Base-by-base conservation (phyloP, 331 rosid species). In the Rosa hybrid region DNA sequence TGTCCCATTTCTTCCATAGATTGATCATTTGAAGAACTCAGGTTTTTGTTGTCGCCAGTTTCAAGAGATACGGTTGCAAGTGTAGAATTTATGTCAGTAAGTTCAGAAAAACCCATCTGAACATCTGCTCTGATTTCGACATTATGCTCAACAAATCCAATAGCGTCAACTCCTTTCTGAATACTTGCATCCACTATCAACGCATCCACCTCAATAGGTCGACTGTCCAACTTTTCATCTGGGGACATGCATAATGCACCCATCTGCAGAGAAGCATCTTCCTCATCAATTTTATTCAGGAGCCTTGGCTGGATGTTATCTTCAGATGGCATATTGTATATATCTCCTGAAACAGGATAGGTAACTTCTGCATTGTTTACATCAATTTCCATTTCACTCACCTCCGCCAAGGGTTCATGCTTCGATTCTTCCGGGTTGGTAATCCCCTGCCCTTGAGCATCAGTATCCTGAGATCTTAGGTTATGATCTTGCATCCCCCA, bases 241-340 rank as follows among this genome's bases (percentile, higher is more conserved):
- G 86, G 81, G 69, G 91, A 83, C 76, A 79, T 75, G 83, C 87
- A 76, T 67, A 84, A 56, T 64, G 75, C 23, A 62, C 87, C 87
- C 80, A 83, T 80, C 70, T 83, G 87, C 71, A 83, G 57, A 71
- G 86, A 89, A 78, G 69, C 92, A 83, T 78, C 81, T 62, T 77
- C 83, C 74, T 87, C 91, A 73, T 82, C 78, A 17, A 72, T 83
- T 84, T 86, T 83, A 86, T 83, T 92, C 85, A 38, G 12, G 9
- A 72, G 69, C 79, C 77, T 59, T 79, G 83, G 68, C 23, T 82
- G 81, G 18, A 86, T 80, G 17, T 46, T 77, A 76, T 68, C 68
- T 64, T 84, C 84, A 63, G 62, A 86, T 49, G 83, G 75, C 82
- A 71, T 27, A 50, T 72, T n/a, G 73, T 45, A 64, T 62, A 80